phyloP scores from a whole-genome alignment of 2,329 filamentous ascomycete genomes.

The Didymella pinodella region DNA sequence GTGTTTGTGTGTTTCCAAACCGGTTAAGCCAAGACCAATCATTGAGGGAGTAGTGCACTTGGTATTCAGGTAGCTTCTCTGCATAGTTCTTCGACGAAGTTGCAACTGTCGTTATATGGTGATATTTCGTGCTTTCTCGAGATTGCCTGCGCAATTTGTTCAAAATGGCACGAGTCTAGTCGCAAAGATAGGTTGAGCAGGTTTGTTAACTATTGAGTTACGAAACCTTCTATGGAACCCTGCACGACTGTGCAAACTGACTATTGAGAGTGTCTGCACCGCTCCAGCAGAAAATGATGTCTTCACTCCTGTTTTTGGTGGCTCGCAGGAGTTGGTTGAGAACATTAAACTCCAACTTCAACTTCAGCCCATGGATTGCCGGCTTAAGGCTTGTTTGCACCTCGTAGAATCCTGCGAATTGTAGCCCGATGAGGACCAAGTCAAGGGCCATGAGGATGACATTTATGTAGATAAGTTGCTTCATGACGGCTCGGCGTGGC shows the following conservation, averaged over 20 bases:
- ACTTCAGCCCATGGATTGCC: not conserved
- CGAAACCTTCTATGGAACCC: not conserved
- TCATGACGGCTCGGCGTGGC: not conserved
- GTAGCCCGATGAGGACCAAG: not conserved
- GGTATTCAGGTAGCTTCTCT: too few relatives aligned
- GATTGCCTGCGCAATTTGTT: too few relatives aligned
- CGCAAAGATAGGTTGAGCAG: not conserved
- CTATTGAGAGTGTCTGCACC: not conserved
- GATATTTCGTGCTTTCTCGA: too few relatives aligned
- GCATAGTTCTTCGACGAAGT: too few relatives aligned
- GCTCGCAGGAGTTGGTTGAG: not conserved
- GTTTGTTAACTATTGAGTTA: not conserved
- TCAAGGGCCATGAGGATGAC: not conserved
- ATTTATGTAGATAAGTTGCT: not conserved
- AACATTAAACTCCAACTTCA: not conserved
- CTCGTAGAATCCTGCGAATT: not conserved
- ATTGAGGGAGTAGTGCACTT: too few relatives aligned
- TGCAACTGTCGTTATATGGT: too few relatives aligned
- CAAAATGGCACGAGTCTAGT: not conserved
- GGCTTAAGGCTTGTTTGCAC: not conserved
- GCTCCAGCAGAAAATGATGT: not conserved
- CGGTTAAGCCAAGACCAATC: too few relatives aligned
- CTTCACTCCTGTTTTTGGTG: not conserved
- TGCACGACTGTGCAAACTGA: not conserved
- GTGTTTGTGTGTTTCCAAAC: too few relatives aligned